Evolutionary conservation across 1,139 yeast species (phyloP), one percentile per base, ranked within the genome.

Genomic region (Pneumocystis wakefieldiae): DNA sequence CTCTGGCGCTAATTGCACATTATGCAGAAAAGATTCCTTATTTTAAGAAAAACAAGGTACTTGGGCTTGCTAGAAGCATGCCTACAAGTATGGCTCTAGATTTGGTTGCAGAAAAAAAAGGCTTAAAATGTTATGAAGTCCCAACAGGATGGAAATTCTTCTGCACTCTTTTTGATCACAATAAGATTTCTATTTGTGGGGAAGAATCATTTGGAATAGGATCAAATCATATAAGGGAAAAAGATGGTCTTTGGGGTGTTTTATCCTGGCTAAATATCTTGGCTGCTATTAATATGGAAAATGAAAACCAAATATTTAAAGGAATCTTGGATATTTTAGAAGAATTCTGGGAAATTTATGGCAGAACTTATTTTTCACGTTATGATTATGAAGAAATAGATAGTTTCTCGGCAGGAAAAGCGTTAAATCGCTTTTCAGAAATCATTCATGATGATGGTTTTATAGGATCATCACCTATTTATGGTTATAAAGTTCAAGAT

Each of bases 91-190:
- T 90, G 55, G 98, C 98, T 42, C 81, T 92, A 70, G 98, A 92
- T 72, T 80, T 86, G 66, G 98, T 92, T 39, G 98, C 96, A 53
- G 83, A 83, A 73, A 79, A 79, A 66, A 85, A 89, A 74, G 85
- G 85, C 19, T 78, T 92, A 68, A 77, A 85, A 63, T 79, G 85
- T 67, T 92, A 92, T 76, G 98, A 92, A 76, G 98, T 94, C 4
- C 98, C 98, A 66, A 92, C 98, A 28, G 98, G 98, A 57, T 92
- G 98, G 98, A 92, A 92, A 76, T 92, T 92, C 73, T 92, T 92
- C 81, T 90, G 97, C 75, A 91, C 95, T 6, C 78, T 92, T 68
- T 92, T 92, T 71, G 98, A 92, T 73, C 91, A 95, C 60, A 83
- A 88, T 71, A 90, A 90, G 76, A 81, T 92, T 71, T 87, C 96